Evolutionary conservation across 2,329 filamentous ascomycete genomes (phyloP), one percentile per base, ranked within the genome.

Genomic region (Cladosporium sphaerospermum): DNA sequence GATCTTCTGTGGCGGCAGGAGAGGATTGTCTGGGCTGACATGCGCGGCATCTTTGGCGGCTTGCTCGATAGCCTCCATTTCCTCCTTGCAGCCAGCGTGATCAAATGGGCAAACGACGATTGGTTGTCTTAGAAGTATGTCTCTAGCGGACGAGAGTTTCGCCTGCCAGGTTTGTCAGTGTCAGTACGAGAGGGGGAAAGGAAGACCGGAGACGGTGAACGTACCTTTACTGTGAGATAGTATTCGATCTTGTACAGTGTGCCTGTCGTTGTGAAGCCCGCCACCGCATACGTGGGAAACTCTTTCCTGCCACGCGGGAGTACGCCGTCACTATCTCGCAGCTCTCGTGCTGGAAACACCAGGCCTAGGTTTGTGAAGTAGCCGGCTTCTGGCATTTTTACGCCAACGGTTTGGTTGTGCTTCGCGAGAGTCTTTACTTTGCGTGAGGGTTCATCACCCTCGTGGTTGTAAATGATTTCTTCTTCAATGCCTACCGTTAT

Each of bases 181-280:
- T 23, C 3, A 23, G 18, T 23, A 9, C 5, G 14, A 4, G 5
- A 13, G 19, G 2, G 2, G 16, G 18, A 10, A 28, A 18, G n/a
- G 18, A 9, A 18, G 13, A 33, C 13, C 5, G 36, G 11, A 10
- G 36, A 14, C 13, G n/a, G 9, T 9, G 28, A 33, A 43, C 39
- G 13, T 77, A 96, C 92, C 83, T 96, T 96, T 58, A 97, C 89
- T 49, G 84, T 90, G 52, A 97, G 75, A 69, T 92, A 99, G 68
- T 96, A 99, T 72, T 99, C 92, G 67, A 99, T 96, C 72, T 96
- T 97, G 76, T 99, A 99, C 11, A 99, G 79, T 34, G 86, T 92
- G 33, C 89, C 95, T 7, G 88, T 88, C 0, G 93, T 97, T 1
- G 93, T 96, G 65, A 99, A 99, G 1, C 91, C 92, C 33, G 81